A percentile compares a stretch with the other conserved stretches of the same genome.
Conservation (phyloP, 176 grass and related monocot genomes). For the Rhynchospora tenuis region DNA sequence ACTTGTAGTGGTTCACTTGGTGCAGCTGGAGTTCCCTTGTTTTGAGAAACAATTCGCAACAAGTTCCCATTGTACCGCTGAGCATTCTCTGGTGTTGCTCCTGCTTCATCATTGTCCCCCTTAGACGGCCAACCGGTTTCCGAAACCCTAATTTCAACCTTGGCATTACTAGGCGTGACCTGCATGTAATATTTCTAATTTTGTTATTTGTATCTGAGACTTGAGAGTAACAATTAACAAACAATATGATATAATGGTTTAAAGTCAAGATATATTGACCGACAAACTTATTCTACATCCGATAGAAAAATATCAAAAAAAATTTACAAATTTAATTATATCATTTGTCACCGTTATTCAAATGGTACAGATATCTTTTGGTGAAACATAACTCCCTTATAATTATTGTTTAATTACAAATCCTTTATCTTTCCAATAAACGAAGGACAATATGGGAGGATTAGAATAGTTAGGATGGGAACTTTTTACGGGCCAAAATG, state of each 20-base stretch:
- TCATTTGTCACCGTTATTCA: too few species aligned
- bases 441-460: background rate
- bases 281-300: too few species aligned
- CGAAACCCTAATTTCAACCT: conserved; percentile 64
- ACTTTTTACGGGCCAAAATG: background rate
- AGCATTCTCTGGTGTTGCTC: conserved; percentile 67
- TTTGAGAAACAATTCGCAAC: conserved; percentile 52
- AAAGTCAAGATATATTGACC: too few species aligned
- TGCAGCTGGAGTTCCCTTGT: conserved; percentile 63
- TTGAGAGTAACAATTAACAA: background rate
- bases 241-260: background rate
- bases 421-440: background rate
- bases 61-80: conserved; percentile 75
- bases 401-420: background rate
- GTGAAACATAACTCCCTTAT: too few species aligned
- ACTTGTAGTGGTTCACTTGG: conserved; percentile 51
- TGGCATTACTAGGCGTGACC: conserved; percentile 9
- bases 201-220: background rate
- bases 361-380: too few species aligned
- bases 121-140: conserved; percentile 92
- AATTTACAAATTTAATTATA: too few species aligned
- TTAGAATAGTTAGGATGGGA: background rate
- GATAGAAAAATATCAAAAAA: too few species aligned
- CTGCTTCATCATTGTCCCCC: conserved; percentile 66
- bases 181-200: background rate